Percentiles rank a stretch among this genome's conserved stretches.
These are phyloP conservation scores for Claviceps monticola DNA, from an alignment of 2,329 filamentous ascomycete genomes.

Conservation along the genomic window DNA sequence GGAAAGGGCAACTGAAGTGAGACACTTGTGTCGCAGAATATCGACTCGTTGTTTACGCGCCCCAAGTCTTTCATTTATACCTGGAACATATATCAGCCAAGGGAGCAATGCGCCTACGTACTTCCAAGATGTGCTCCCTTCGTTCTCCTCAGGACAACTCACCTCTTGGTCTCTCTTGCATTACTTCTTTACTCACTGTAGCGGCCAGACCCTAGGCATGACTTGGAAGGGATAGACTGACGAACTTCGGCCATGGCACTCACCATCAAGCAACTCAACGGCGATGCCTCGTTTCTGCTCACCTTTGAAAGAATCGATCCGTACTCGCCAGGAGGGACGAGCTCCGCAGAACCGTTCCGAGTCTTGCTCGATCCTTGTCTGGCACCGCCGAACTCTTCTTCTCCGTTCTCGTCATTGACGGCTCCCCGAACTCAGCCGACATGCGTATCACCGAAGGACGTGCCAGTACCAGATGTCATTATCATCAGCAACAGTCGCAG, in stretches of 20 bases:
- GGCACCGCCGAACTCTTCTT: conserved; percentile 34
- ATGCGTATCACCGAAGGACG: conserved; percentile 34
- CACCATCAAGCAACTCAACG: conserved; percentile 48
- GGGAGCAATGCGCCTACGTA: no score
- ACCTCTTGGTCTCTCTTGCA: neutral
- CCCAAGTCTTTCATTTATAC: no score
- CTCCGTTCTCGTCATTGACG: conserved; percentile 47
- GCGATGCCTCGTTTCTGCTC: conserved; percentile 51
- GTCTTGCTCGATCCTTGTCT: conserved; percentile 64
- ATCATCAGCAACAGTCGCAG: conserved; percentile 34
- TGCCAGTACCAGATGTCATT: conserved; percentile 30
- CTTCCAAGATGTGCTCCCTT: neutral
- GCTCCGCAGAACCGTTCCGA: conserved; percentile 37
- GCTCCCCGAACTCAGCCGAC: conserved; percentile 40
- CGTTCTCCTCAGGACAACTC: neutral
- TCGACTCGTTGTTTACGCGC: neutral
- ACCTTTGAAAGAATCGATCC: conserved; percentile 41
- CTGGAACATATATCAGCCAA: no score
- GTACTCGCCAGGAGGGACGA: conserved; percentile 1
- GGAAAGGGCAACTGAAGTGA: neutral
- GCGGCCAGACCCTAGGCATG: neutral
- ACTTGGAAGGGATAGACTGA: neutral
- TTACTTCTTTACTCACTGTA: neutral
- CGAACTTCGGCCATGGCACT: conserved; percentile 38
- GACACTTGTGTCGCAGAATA: neutral